Conservation (phyloP, 1,284 basidiomycete genomes). For the Inonotus obliquus region DNA sequence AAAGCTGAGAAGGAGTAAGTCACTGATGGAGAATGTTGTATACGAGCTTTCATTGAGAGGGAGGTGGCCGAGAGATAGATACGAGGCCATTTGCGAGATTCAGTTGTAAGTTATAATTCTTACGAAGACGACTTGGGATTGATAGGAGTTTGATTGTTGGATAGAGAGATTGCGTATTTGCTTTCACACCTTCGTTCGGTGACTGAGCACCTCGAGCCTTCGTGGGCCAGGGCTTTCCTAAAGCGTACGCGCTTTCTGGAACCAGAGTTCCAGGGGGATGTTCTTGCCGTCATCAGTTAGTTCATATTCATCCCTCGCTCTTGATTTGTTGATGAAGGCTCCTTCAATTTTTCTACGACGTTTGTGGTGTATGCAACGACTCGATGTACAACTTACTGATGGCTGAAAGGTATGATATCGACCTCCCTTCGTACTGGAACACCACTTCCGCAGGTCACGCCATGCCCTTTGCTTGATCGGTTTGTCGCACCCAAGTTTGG, state of each 20-base stretch:
- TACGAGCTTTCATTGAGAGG: constrained; percentile 74
- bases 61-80: constrained; percentile 63
- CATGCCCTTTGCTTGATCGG: constrained; percentile 76
- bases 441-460: constrained; percentile 85
- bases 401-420: constrained; percentile 55
- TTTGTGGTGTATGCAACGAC: no score
- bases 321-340: no score
- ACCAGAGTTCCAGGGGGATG: constrained; percentile 79
- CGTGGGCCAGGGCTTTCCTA: constrained; percentile 75
- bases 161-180: constrained; percentile 55
- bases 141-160: background rate
- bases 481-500: constrained; percentile 27
- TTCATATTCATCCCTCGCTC: no score
- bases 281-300: constrained; percentile 75
- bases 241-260: constrained; percentile 75
- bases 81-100: constrained; percentile 58
- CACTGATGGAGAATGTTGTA: constrained; percentile 51
- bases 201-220: constrained; percentile 58
- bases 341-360: no score
- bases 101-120: constrained; percentile 46
- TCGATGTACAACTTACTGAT: no score
- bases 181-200: constrained; percentile 63
- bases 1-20: constrained; percentile 55
- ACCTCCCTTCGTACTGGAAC: constrained; percentile 70
- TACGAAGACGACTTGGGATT: background rate